Percentiles rank a stretch among this genome's conserved stretches.
These are phyloP conservation scores for Phytophthora pini DNA, from an alignment of 352 stramenopile species.

Conservation along the genomic window DNA sequence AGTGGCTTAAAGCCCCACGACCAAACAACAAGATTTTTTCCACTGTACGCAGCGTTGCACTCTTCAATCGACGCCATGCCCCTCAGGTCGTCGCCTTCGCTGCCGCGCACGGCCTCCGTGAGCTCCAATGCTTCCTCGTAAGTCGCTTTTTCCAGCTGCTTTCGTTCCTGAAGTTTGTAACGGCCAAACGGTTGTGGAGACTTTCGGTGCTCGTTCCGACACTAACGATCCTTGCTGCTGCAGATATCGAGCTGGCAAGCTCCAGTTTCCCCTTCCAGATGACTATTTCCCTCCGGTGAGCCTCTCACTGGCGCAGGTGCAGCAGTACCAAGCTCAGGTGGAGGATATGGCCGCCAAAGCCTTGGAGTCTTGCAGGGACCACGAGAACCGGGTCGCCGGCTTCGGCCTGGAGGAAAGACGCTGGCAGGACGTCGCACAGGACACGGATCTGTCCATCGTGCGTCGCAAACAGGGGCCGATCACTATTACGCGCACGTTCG, in stretches of 20 bases:
- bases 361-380: constrained; percentile 36
- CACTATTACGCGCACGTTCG: constrained; percentile 60
- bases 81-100: constrained; percentile 34
- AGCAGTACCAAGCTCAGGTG: constrained; percentile 39
- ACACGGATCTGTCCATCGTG: constrained; percentile 39
- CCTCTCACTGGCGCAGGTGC: constrained; percentile 39
- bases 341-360: constrained; percentile 29
- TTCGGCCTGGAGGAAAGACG: constrained; percentile 26
- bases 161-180: constrained; percentile 40
- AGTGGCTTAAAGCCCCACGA: constrained; percentile 24
- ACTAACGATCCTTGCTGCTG: constrained; percentile 17
- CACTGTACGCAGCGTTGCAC: constrained; percentile 21
- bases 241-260: constrained; percentile 32
- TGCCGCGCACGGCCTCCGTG: constrained; percentile 28
- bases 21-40: constrained; percentile 22
- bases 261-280: constrained; percentile 52
- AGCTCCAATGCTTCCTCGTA: constrained; percentile 35
- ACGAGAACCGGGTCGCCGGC: constrained; percentile 39
- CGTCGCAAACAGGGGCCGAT: constrained; percentile 28
- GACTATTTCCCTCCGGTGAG: constrained; percentile 46
- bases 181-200: constrained; percentile 8
- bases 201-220: constrained; percentile 11
- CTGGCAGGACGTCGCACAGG: constrained; percentile 42
- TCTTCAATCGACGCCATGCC: constrained; percentile 36
- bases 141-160: constrained; percentile 9